These are phyloP conservation scores for Mycena galopus DNA, from an alignment of 768 basidiomycete species.

Conservation along the genomic window DNA sequence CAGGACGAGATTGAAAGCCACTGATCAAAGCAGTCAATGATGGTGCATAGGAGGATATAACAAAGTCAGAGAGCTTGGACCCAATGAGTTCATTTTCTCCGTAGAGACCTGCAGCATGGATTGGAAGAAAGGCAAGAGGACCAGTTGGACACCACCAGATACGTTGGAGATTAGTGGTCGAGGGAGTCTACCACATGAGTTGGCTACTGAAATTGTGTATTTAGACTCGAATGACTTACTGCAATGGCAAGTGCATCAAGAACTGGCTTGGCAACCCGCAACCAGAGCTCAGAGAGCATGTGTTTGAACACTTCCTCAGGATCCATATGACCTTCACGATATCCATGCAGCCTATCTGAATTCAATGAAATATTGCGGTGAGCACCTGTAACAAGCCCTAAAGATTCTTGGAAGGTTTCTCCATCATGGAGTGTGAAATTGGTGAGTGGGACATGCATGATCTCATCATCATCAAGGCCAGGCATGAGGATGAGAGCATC, in stretches of 20 bases:
- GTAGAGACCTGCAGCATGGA: neutral
- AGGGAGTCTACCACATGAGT: neutral
- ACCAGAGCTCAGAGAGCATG: slow-evolving; percentile 1
- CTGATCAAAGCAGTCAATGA: neutral
- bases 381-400: no score
- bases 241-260: slow-evolving; percentile 1
- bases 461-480: neutral
- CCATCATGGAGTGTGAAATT: neutral
- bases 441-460: neutral
- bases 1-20: neutral
- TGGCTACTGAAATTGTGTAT: slow-evolving; percentile 29
- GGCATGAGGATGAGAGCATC: slow-evolving; percentile 47
- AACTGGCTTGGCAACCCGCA: neutral
- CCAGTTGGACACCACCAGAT: slow-evolving; percentile 1
- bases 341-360: neutral
- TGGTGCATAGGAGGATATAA: neutral
- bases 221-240: slow-evolving; percentile 14
- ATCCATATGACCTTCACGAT: neutral
- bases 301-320: neutral
- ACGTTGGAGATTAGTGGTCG: neutral
- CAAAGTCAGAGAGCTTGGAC: neutral
- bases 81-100: neutral
- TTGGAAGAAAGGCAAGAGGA: neutral
- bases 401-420: neutral
- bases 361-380: neutral